These are phyloP conservation scores for Penicillium ochrochloron DNA, from an alignment of 495 filamentous ascomycete genomes.

Conservation along the genomic window DNA sequence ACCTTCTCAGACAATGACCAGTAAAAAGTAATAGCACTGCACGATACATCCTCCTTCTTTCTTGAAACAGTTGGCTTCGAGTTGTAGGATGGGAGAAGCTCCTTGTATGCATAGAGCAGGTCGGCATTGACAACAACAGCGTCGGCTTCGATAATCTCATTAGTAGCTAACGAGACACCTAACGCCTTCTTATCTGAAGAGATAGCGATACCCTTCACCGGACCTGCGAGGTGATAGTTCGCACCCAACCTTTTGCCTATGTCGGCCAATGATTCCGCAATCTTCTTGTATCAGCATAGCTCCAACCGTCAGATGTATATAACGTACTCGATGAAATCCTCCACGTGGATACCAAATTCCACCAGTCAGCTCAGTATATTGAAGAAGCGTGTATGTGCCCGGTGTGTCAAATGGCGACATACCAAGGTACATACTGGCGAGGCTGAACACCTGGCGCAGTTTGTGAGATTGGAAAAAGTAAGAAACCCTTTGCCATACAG, in stretches of 20 bases:
- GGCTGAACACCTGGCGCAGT: conserved; percentile 67
- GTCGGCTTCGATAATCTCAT: conserved; percentile 59
- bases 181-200: conserved; percentile 1
- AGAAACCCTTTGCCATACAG: conserved; percentile 60
- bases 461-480: conserved; percentile 69
- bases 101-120: conserved; percentile 69
- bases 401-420: conserved; percentile 75
- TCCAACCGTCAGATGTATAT: conserved; percentile 45
- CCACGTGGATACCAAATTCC: conserved; percentile 76
- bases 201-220: neutral
- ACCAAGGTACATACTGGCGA: conserved; percentile 77
- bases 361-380: conserved; percentile 74
- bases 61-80: conserved; percentile 48
- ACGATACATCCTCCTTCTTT: conserved; percentile 54
- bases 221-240: neutral
- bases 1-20: conserved; percentile 62
- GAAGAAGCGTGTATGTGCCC: conserved; percentile 69
- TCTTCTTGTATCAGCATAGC: conserved; percentile 31
- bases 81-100: conserved; percentile 55
- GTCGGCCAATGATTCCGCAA: conserved; percentile 2
- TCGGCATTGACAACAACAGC: conserved; percentile 69
- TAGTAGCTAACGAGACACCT: conserved; percentile 29
- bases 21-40: conserved; percentile 74
- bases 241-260: conserved; percentile 5
- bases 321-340: conserved; percentile 56